These are phyloP conservation scores for Alternaria incomplexa DNA, from an alignment of 2,329 filamentous ascomycete species.

Conservation along the genomic window DNA sequence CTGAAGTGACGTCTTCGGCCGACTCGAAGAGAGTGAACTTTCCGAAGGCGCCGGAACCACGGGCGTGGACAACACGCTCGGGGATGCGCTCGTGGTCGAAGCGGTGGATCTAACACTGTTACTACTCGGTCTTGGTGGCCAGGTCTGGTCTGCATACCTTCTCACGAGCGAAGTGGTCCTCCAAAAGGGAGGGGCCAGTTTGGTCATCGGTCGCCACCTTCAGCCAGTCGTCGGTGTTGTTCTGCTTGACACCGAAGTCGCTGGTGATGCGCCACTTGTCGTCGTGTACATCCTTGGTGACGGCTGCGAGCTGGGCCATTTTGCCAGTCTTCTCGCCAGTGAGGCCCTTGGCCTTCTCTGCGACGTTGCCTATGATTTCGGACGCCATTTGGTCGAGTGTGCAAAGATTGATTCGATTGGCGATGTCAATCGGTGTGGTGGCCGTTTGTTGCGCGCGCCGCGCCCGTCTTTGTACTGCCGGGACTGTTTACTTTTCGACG, in stretches of 20 bases:
- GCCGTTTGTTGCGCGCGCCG: neutral
- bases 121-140: neutral
- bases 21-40: conserved; percentile 71
- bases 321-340: conserved; percentile 56
- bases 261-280: conserved; percentile 69
- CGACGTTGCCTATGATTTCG: conserved; percentile 32
- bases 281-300: conserved; percentile 65
- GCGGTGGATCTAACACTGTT: conserved; percentile 65
- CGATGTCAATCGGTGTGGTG: conserved; percentile 5
- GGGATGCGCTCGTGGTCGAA: conserved; percentile 79
- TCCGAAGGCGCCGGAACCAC: conserved; percentile 69
- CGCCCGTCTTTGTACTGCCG: conserved; percentile 13
- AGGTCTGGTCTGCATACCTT: conserved; percentile 60
- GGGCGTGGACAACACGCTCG: conserved; percentile 71
- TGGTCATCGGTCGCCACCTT: conserved; percentile 66
- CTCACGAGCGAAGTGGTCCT: conserved; percentile 75
- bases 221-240: conserved; percentile 80
- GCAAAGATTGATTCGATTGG: conserved; percentile 6
- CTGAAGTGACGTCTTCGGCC: conserved; percentile 66
- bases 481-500: conserved; percentile 22
- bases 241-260: conserved; percentile 77
- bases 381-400: conserved; percentile 36
- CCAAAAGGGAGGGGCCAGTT: conserved; percentile 71
- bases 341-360: conserved; percentile 44
- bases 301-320: conserved; percentile 64